A percentile compares a stretch with the other conserved stretches of the same genome.
These are phyloP conservation scores for Pleoardoris graminearum DNA, from an alignment of 2,329 filamentous ascomycete species.

Conservation along the genomic window DNA sequence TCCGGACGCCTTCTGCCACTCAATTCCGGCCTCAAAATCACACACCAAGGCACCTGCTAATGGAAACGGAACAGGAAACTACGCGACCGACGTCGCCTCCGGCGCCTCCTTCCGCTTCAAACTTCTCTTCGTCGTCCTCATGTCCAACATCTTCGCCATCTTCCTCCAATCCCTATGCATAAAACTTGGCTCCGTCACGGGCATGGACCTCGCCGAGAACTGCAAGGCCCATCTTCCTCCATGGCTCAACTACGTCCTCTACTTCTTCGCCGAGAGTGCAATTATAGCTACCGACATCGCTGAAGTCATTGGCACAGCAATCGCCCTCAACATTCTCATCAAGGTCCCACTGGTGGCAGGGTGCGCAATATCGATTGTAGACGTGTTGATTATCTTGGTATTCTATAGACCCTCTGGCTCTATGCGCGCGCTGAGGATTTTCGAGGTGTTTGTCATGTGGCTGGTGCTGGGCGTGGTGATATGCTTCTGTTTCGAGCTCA, in stretches of 20 bases:
- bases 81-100: conserved; percentile 70
- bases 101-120: conserved; percentile 67
- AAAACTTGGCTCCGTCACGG: conserved; percentile 57
- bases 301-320: conserved; percentile 62
- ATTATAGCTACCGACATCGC: conserved; percentile 64
- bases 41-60: background rate
- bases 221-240: conserved; percentile 54
- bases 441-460: conserved; percentile 59
- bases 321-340: conserved; percentile 59
- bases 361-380: conserved; percentile 60
- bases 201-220: conserved; percentile 55
- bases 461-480: conserved; percentile 60
- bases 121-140: conserved; percentile 68
- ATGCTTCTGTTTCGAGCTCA: conserved; percentile 61
- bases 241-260: conserved; percentile 59
- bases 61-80: conserved; percentile 58
- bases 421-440: conserved; percentile 56
- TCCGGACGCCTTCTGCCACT: background rate
- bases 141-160: conserved; percentile 72
- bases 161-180: conserved; percentile 70
- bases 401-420: conserved; percentile 59
- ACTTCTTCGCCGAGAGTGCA: conserved; percentile 59
- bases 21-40: background rate
- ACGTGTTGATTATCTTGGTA: conserved; percentile 60
- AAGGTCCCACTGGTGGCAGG: conserved; percentile 59